Evolutionary conservation across 2,329 filamentous ascomycete species (phyloP).

Genomic region (Xylaria sp.): DNA sequence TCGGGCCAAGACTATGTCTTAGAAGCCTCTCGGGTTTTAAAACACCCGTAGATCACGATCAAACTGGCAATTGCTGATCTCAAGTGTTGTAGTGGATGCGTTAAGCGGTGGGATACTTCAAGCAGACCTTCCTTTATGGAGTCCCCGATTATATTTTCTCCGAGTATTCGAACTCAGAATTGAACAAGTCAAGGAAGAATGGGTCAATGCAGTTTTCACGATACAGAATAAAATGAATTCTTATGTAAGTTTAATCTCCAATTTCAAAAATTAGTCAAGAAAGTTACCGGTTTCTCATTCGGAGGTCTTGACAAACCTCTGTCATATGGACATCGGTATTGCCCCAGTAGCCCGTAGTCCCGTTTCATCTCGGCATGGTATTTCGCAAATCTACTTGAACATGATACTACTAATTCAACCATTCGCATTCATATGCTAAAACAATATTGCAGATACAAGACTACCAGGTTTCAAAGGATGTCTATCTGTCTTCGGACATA

Average conservation of each 20-base stretch:
- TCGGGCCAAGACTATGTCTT: not conserved
- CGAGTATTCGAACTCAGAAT: constrained; percentile 26
- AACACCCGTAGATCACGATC: not conserved
- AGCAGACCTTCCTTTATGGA: constrained; percentile 22
- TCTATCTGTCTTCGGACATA: constrained; percentile 26
- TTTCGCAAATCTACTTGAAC: not conserved
- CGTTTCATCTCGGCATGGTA: not conserved
- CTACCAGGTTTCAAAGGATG: constrained; percentile 24
- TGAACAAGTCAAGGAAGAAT: constrained; percentile 34
- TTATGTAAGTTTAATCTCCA: constrained; percentile 18
- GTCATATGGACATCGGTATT: not conserved
- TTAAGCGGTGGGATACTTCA: constrained; percentile 22
- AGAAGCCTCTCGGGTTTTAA: not conserved
- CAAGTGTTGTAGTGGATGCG: constrained; percentile 19
- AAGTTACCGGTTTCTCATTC: not conserved
- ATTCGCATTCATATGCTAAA: not conserved
- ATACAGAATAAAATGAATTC: constrained; percentile 26
- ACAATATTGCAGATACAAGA: constrained; percentile 23
- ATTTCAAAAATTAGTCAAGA: not conserved
- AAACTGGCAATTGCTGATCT: not conserved
- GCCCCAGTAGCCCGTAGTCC: not conserved
- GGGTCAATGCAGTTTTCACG: constrained; percentile 27
- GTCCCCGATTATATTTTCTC: constrained; percentile 31
- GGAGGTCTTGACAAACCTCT: not conserved
- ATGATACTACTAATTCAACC: not conserved